A percentile compares a stretch with the other conserved stretches of the same genome.
Conservation (phyloP, 371 early-diverging fungal species). For the Lichtheimia ramosa region DNA sequence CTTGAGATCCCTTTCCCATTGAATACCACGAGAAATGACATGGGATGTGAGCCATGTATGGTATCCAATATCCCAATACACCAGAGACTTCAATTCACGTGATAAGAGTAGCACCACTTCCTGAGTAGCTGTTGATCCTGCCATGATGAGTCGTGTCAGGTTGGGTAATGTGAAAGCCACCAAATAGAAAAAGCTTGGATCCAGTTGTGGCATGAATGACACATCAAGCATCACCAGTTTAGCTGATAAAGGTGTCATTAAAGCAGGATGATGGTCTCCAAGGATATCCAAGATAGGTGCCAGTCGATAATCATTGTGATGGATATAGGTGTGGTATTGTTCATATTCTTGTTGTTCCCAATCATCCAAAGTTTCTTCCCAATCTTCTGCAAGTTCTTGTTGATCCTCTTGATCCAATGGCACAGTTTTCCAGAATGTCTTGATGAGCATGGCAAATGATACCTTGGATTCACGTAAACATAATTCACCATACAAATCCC, state of each 20-base stretch:
- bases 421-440: conserved; percentile 4
- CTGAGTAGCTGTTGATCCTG: conserved; percentile 14
- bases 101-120: conserved; percentile 23
- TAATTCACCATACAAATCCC: conserved; percentile 8
- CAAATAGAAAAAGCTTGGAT: conserved; percentile 9
- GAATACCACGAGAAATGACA: neutral
- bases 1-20: conserved; percentile 7
- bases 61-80: conserved; percentile 33
- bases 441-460: conserved; percentile 6
- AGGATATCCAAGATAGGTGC: neutral
- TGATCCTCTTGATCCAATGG: neutral
- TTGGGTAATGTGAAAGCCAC: conserved; percentile 20
- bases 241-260: conserved; percentile 15
- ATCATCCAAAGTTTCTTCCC: conserved; percentile 11
- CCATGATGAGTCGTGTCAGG: conserved; percentile 18
- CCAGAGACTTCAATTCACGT: conserved; percentile 14
- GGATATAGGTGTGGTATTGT: neutral
- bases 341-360: conserved; percentile 3
- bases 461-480: conserved; percentile 4
- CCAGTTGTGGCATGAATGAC: conserved; percentile 18
- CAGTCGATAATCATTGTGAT: neutral
- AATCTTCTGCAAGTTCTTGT: conserved; percentile 5
- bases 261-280: neutral
- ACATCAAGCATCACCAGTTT: conserved; percentile 20
- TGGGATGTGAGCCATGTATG: conserved; percentile 21